Base-by-base conservation (phyloP, 805 yeast species). In the Debaryomyces prosopidis region DNA sequence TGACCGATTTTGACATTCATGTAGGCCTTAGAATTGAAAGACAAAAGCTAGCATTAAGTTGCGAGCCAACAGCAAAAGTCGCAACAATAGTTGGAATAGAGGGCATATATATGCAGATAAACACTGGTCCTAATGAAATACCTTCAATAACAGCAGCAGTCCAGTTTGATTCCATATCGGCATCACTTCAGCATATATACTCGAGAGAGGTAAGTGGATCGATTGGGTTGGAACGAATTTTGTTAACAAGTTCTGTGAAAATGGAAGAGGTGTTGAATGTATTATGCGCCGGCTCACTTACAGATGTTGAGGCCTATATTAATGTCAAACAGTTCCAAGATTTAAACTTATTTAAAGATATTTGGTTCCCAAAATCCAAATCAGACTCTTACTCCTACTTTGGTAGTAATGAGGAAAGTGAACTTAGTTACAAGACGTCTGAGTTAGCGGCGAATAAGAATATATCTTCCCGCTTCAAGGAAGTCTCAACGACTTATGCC, bases 31-130 rank as follows among this genome's bases (percentile, higher is more conserved):
- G 77, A 34, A 77, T 91, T 42, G 90, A 82, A 16, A 79, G 83
- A 28, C 99, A 94, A 60, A 79, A 78, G 36, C 60, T 94, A 17
- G 78, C 86, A 2, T 69, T 94, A 43, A 87, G 96, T 53, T 94
- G 99, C 74, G 92, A 88, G 49, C 99, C 99, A 1, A 84, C 84
- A 14, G 98, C 98, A 0, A 89, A 88, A 59, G 94, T 94, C 1
- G 90, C 89, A 32, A 95, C 97, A 0, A 80, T 86, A 30, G 84
- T 89, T 12, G 86, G 89, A 6, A 76, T 85, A 17, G 85, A 82
- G 16, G 84, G 85, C 0, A 77, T 89, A n/a, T 78, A 75, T 17
- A 52, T 89, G 30, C 79, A 80, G 40, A 51, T 85, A 7, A 77
- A 78, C 35, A 71, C 88, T 0, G 77, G 79, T 37, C 71, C 69